Percentiles rank a stretch among this genome's conserved stretches.
Conservation (phyloP, 805 yeast species). For the Candida peoriensis region DNA sequence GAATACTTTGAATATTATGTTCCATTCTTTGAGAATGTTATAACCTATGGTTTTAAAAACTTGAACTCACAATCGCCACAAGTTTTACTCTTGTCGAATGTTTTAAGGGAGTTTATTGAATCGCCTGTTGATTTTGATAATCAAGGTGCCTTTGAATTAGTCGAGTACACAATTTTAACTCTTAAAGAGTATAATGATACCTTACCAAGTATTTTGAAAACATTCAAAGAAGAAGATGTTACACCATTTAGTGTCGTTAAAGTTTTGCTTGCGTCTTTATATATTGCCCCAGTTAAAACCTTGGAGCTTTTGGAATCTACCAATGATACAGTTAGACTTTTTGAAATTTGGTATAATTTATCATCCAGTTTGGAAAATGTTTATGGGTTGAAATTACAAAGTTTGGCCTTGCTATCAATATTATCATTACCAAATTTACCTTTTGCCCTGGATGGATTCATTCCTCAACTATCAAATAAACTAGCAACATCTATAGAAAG, state of each 20-base stretch:
- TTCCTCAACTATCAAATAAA: constrained; percentile 47
- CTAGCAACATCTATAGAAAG: constrained; percentile 47
- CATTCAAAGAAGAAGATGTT: constrained; percentile 22
- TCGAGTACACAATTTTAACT: constrained; percentile 18
- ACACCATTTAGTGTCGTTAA: constrained; percentile 48
- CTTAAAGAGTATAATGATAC: constrained; percentile 13
- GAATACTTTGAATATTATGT: constrained; percentile 54
- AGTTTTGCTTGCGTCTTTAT: constrained; percentile 56
- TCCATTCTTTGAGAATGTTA: constrained; percentile 52
- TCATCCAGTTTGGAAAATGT: constrained; percentile 53
- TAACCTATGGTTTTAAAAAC: constrained; percentile 42
- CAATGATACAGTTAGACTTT: constrained; percentile 41
- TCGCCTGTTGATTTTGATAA: constrained; percentile 27
- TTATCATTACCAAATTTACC: constrained; percentile 38
- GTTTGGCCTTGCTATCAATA: constrained; percentile 58
- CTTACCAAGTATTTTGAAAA: constrained; percentile 10
- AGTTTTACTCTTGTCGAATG: constrained; percentile 13
- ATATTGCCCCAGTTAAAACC: constrained; percentile 54
- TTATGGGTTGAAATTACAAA: constrained; percentile 70
- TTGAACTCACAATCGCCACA: constrained; percentile 13
- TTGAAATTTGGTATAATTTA: constrained; percentile 61
- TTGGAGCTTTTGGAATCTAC: constrained; percentile 44
- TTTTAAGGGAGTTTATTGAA: constrained; percentile 13
- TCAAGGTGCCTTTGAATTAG: constrained; percentile 30
- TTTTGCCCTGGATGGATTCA: constrained; percentile 26